Percentiles rank a stretch among this genome's conserved stretches.
Conservation (phyloP, 169 alveolate genomes). For the Eimeria sp. region DNA sequence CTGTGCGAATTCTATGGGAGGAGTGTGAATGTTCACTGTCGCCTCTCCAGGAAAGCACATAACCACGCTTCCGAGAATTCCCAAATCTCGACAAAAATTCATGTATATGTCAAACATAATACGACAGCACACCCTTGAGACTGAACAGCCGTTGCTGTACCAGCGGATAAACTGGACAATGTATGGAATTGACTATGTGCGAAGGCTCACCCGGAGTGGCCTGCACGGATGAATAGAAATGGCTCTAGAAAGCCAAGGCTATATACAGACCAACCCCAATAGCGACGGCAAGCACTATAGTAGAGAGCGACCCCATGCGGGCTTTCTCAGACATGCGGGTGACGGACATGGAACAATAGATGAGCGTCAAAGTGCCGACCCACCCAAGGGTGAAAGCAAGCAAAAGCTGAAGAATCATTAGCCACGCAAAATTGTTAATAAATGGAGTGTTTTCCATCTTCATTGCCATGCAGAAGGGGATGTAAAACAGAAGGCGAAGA, state of each 20-base stretch:
- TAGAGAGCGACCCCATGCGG: constrained; percentile 68
- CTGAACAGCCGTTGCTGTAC: neutral
- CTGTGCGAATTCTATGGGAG: neutral
- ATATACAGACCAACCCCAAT: constrained; percentile 41
- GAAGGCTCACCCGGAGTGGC: neutral
- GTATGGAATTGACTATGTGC: neutral
- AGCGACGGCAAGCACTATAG: constrained; percentile 34
- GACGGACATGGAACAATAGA: constrained; percentile 62
- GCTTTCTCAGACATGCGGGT: constrained; percentile 67
- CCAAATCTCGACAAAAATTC: constrained; percentile 7
- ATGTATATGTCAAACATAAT: neutral
- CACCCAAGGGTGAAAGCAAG: constrained; percentile 80
- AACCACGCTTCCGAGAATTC: neutral
- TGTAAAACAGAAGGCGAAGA: constrained; percentile 36
- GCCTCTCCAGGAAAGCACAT: neutral
- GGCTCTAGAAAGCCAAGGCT: constrained; percentile 44
- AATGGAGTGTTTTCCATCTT: constrained; percentile 56
- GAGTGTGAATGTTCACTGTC: no score
- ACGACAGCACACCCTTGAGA: neutral
- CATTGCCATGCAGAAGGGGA: constrained; percentile 66
- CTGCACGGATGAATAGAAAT: neutral
- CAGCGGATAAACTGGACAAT: neutral
- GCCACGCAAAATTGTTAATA: constrained; percentile 69
- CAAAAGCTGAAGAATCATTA: constrained; percentile 3
- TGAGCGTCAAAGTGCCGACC: constrained; percentile 53